phyloP scores from a whole-genome alignment of 306 rosid species.

The Clitoria ternatea region DNA sequence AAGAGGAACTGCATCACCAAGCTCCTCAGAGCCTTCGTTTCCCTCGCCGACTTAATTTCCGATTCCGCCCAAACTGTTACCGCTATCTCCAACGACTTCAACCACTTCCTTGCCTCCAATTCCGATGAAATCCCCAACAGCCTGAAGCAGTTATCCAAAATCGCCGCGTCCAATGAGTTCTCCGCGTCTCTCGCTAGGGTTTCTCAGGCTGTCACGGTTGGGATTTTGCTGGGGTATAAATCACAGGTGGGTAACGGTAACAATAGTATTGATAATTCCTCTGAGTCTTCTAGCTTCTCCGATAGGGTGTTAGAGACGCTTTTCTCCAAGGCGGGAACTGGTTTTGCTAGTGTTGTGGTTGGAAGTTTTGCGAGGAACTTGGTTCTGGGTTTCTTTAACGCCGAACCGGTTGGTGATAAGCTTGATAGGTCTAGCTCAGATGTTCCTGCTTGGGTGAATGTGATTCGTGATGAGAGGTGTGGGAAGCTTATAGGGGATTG shows the following conservation, averaged over 20 bases:
- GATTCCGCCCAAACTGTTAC: conserved; percentile 62
- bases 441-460: conserved; percentile 50
- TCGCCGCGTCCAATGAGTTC: conserved; percentile 63
- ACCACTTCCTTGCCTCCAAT: conserved; percentile 59
- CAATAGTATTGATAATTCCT: not conserved
- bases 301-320: conserved; percentile 52
- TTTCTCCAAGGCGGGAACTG: conserved; percentile 72
- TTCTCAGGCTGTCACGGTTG: conserved; percentile 57
- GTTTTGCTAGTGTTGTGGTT: conserved; percentile 80
- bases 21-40: conserved; percentile 55
- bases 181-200: conserved; percentile 40
- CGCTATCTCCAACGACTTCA: conserved; percentile 56
- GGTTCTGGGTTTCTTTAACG: conserved; percentile 53
- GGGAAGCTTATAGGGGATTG: conserved; percentile 53
- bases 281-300: conserved; percentile 30
- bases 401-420: conserved; percentile 18
- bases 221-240: conserved; percentile 48
- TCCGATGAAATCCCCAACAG: conserved; percentile 78
- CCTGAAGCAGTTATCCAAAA: conserved; percentile 70
- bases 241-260: conserved; percentile 19
- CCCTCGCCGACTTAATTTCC: conserved; percentile 55
- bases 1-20: conserved; percentile 47
- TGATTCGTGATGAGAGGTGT: conserved; percentile 47
- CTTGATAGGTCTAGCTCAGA: conserved; percentile 29
- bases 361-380: conserved; percentile 91